Conservation (phyloP, 345 rosid genomes). For the Syzygium grande region DNA sequence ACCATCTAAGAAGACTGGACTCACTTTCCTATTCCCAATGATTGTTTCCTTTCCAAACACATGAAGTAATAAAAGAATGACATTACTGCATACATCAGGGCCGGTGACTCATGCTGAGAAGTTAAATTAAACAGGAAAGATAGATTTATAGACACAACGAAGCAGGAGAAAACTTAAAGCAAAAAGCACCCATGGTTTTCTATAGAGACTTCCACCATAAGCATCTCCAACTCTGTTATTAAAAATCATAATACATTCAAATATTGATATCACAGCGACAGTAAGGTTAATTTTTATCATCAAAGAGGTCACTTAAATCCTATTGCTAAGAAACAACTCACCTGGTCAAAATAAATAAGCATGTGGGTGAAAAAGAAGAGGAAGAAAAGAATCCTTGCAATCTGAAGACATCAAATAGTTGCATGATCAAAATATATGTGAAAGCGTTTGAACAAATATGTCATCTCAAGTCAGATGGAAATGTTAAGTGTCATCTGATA, state of each 20-base stretch:
- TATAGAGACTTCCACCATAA: neutral
- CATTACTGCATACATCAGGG: neutral
- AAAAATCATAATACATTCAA: neutral
- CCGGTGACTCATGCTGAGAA: neutral
- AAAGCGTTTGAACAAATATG: neutral
- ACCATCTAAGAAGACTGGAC: neutral
- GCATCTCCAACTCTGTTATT: neutral
- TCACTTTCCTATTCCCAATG: neutral
- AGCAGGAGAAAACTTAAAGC: neutral
- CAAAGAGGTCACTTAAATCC: neutral
- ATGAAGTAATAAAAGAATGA: neutral
- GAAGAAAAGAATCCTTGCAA: slow-evolving; percentile 69
- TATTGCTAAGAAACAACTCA: slow-evolving; percentile 6
- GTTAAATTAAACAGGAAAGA: neutral
- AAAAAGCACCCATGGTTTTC: neutral
- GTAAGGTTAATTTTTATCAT: neutral
- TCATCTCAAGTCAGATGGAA: neutral
- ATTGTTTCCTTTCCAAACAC: neutral
- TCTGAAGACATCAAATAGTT: slow-evolving; percentile 22
- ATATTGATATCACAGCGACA: neutral
- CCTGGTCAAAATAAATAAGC: slow-evolving; percentile 65
- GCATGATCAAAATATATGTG: neutral
- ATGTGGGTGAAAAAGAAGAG: slow-evolving; percentile 57
- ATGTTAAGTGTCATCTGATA: neutral
- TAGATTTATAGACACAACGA: neutral